Evolutionary conservation across 306 rosid genomes (phyloP), one percentile per base, ranked within the genome.

Genomic region (Cucurbita maxima): DNA sequence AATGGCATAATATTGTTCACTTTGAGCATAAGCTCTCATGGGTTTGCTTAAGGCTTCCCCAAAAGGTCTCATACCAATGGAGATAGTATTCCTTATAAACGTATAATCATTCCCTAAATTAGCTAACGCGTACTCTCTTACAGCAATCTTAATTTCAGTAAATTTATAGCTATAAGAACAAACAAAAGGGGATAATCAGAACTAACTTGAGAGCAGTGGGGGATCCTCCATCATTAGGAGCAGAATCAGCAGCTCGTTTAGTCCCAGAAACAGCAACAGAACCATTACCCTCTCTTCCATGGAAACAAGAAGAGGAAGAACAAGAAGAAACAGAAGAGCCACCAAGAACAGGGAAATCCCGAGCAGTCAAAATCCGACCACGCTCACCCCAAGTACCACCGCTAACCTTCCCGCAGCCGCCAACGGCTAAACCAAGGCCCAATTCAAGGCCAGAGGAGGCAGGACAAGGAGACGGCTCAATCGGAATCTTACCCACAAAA

Each of bases 171-270:
- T 72, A 40, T 1, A 19, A 52, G 9, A 72, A 20, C 20, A 72
- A 55, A 55, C 50, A 14, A 40, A 40, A 43, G 37, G 66, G 40
- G 48, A 14, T 12, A 50, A 54, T 15, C 51, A 57, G 62, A 55
- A 63, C 84, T 61, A n/a, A 87, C 92, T 89, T 83, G 69, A 16
- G 80, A 79, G 74, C 76, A 75, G 86, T 79, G 20, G 92, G 85
- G 69, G 84, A 83, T 48, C 88, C 92, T 75, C 81, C 78, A 10
- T 82, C 89, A 22, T 78, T 87, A 20, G 88, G 54, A 79, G 74
- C 86, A 80, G 88, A 81, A 56, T 88, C 92, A 44, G 92, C 92
- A 61, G 84, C 81, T 74, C 92, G 82, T 63, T 88, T 88, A 55
- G 83, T 88, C 9, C 92, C 92, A 59, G 89, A 76, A 75, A 83